phyloP scores from a whole-genome alignment of 1,284 basidiomycete species.

The Dichomitus squalens region DNA sequence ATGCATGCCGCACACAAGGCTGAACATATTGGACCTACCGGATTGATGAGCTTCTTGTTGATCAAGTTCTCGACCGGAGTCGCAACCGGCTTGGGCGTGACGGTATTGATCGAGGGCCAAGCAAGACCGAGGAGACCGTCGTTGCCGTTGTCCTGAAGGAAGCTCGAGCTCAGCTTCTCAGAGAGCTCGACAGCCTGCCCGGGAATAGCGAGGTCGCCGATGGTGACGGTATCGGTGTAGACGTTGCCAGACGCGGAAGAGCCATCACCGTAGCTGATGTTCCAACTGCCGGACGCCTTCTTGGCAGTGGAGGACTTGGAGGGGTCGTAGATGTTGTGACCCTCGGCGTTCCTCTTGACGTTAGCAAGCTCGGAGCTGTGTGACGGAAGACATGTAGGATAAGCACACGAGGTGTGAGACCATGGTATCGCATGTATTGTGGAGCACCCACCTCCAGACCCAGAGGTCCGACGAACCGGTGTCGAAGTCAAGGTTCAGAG shows the following conservation, averaged over 20 bases:
- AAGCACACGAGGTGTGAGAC: background rate
- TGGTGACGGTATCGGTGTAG: constrained; percentile 36
- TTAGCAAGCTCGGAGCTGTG: constrained; percentile 30
- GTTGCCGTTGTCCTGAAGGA: constrained; percentile 38
- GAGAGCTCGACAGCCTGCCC: constrained; percentile 41
- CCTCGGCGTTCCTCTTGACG: constrained; percentile 22
- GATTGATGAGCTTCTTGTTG: constrained; percentile 33
- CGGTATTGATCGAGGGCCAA: constrained; percentile 40
- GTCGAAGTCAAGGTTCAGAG: constrained; percentile 41
- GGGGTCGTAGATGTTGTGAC: constrained; percentile 39
- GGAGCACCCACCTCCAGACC: constrained; percentile 35
- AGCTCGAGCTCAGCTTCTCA: constrained; percentile 36
- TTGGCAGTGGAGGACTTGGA: constrained; percentile 36
- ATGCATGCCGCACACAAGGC: background rate
- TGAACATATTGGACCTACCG: constrained; percentile 13
- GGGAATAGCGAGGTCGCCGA: constrained; percentile 36
- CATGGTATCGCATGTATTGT: background rate
- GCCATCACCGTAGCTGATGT: constrained; percentile 45
- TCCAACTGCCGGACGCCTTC: constrained; percentile 35
- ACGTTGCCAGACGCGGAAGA: constrained; percentile 39
- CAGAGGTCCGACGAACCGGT: constrained; percentile 42
- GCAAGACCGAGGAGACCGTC: constrained; percentile 40
- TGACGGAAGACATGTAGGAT: background rate
- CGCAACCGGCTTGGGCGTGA: constrained; percentile 33
- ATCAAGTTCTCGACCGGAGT: constrained; percentile 44